Conservation (phyloP, 768 basidiomycete genomes). For the Naganishia friedmannii region DNA sequence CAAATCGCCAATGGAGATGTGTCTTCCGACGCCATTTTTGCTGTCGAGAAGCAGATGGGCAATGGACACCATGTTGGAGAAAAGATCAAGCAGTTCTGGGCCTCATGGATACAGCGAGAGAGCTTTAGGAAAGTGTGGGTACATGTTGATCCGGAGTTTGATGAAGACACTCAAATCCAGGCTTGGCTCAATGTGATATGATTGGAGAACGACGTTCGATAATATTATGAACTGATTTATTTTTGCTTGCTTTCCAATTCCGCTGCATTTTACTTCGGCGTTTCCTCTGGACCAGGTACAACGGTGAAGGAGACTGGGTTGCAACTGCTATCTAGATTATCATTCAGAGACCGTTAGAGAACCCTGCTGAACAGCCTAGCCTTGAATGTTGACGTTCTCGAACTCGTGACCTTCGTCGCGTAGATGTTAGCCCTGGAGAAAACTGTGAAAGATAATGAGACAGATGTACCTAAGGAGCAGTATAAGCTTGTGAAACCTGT, state of each 20-base stretch:
- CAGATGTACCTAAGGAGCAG: not conserved
- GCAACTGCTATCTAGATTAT: not conserved
- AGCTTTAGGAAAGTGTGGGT: constrained; percentile 71
- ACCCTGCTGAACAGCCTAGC: too few relatives aligned
- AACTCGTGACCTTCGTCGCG: too few relatives aligned
- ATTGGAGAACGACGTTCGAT: not conserved
- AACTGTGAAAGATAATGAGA: too few relatives aligned
- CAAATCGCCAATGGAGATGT: constrained; percentile 60
- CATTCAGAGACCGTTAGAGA: too few relatives aligned
- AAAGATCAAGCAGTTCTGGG: constrained; percentile 73
- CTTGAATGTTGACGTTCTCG: too few relatives aligned
- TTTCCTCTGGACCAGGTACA: not conserved
- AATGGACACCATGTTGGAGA: constrained; percentile 53
- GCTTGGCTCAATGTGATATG: constrained; percentile 19
- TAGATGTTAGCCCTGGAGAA: too few relatives aligned
- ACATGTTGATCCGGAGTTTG: constrained; percentile 17
- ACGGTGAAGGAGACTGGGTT: constrained; percentile 2
- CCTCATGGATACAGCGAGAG: constrained; percentile 61
- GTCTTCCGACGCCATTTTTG: constrained; percentile 39
- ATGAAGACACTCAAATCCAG: constrained; percentile 15
- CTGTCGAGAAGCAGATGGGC: constrained; percentile 58
- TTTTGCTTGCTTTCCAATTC: constrained; percentile 1
- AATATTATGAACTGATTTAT: not conserved
- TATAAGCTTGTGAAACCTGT: too few relatives aligned
- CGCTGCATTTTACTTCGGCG: not conserved